Evolutionary conservation across 164 flowering plant genomes (phyloP).

Genomic region (Piper betle): DNA sequence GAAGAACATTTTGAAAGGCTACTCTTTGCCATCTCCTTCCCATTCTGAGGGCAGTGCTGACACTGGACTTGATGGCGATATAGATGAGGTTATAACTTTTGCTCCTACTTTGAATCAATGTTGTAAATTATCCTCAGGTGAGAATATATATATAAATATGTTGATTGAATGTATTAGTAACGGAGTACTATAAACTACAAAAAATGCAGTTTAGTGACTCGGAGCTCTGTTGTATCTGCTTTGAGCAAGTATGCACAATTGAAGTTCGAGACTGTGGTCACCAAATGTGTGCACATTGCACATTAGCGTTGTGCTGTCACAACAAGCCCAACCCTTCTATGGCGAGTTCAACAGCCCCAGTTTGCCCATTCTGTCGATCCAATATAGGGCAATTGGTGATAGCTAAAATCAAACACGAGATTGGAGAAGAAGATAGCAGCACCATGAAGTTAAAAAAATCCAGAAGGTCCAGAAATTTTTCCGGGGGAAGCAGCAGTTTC

Average conservation of each 20-base stretch:
- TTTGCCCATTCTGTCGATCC: conserved; percentile 93
- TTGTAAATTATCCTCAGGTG: no score
- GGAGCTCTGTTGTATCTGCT: conserved; percentile 86
- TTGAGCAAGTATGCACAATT: conserved; percentile 84
- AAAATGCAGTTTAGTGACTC: conserved; percentile 51
- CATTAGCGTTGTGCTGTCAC: conserved; percentile 84
- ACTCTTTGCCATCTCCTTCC: conserved; percentile 20
- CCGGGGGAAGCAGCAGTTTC: no score
- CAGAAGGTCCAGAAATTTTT: no score
- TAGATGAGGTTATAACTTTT: not conserved
- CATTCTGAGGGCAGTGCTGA: conserved; percentile 26
- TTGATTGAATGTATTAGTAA: not conserved
- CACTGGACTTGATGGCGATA: conserved; percentile 28
- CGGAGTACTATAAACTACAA: not conserved
- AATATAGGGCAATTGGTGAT: conserved; percentile 57
- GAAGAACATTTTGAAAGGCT: conserved; percentile 57
- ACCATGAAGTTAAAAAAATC: conserved; percentile 30
- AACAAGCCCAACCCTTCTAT: conserved; percentile 84
- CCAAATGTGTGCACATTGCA: conserved; percentile 98
- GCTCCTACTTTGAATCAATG: not conserved
- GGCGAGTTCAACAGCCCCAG: conserved; percentile 34
- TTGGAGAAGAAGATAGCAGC: conserved; percentile 33
- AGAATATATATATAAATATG: no score
- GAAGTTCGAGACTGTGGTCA: conserved; percentile 92
- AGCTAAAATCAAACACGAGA: conserved; percentile 25